Evolutionary conservation across 108 stramenopile species (phyloP).

Genomic region (Conticribra guillardii): DNA sequence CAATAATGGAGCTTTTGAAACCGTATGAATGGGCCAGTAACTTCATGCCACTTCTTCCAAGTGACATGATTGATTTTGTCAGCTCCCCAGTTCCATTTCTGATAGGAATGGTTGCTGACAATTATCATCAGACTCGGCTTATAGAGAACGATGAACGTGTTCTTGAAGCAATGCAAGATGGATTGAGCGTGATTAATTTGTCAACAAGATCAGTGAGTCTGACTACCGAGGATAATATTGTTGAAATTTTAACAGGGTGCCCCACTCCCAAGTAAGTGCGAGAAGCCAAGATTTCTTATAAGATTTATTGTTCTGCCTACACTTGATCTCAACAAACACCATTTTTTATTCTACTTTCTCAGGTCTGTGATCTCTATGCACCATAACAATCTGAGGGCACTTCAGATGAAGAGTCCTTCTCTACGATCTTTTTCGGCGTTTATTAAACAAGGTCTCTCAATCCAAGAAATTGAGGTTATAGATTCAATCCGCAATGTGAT

Average conservation of each 20-base stretch:
- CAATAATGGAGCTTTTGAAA: conserved; percentile 30
- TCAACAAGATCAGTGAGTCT: conserved; percentile 1
- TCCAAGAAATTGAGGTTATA: not conserved
- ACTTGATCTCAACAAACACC: not conserved
- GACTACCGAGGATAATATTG: conserved; percentile 10
- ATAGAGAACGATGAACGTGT: conserved; percentile 21
- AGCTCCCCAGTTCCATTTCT: conserved; percentile 38
- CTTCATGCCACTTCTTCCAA: conserved; percentile 44
- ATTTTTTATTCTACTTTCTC: no score
- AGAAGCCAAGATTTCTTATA: not conserved
- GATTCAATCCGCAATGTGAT: not conserved
- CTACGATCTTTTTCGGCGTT: conserved; percentile 1
- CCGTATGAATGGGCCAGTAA: conserved; percentile 44
- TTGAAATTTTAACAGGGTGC: conserved; percentile 3
- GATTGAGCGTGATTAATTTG: conserved; percentile 31
- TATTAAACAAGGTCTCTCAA: conserved; percentile 5
- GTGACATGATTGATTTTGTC: conserved; percentile 44
- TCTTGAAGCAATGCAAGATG: conserved; percentile 21
- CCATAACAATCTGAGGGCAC: not conserved
- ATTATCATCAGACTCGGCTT: not conserved
- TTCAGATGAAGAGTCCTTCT: not conserved
- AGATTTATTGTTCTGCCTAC: not conserved
- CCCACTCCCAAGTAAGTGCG: conserved; percentile 3
- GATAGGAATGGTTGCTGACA: conserved; percentile 15
- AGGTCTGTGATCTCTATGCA: not conserved